Evolutionary conservation across 2,329 filamentous ascomycete species (phyloP).

Genomic region (Chaetomiaceae sp.): DNA sequence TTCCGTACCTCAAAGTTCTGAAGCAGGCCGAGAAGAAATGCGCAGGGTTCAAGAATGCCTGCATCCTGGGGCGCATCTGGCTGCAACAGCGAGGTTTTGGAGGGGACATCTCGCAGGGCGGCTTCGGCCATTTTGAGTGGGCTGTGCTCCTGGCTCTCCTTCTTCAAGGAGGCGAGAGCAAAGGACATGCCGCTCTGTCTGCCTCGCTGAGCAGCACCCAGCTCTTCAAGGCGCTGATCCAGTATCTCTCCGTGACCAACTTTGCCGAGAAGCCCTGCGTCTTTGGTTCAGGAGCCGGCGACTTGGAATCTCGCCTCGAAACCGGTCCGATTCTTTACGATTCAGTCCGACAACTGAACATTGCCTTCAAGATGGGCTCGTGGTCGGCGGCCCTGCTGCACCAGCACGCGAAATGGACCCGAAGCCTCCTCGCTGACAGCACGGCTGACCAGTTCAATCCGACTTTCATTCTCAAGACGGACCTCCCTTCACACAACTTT

Average conservation of each 20-base stretch:
- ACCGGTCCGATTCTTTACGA: slow-evolving; percentile 72
- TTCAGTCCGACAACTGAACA: slow-evolving; percentile 66
- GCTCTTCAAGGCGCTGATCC: slow-evolving; percentile 89
- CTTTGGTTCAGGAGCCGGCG: slow-evolving; percentile 43
- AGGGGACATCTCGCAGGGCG: slow-evolving; percentile 65
- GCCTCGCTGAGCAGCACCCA: slow-evolving; percentile 84
- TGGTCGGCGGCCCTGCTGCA: slow-evolving; percentile 76
- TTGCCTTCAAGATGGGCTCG: slow-evolving; percentile 84
- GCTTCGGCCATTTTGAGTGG: slow-evolving; percentile 94
- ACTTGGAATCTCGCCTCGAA: slow-evolving; percentile 40
- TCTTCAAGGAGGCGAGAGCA: slow-evolving; percentile 69
- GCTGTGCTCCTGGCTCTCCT: slow-evolving; percentile 73
- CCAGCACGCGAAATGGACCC: slow-evolving; percentile 68
- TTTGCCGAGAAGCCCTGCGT: slow-evolving; percentile 62
- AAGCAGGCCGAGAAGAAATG: slow-evolving; percentile 66
- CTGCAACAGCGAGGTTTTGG: slow-evolving; percentile 80
- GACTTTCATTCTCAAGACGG: slow-evolving; percentile 67
- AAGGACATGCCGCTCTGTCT: slow-evolving; percentile 68
- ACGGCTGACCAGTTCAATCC: slow-evolving; percentile 76
- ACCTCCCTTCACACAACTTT: slow-evolving; percentile 51
- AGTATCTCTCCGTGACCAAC: slow-evolving; percentile 74
- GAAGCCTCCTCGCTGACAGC: slow-evolving; percentile 70
- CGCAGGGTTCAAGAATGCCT: slow-evolving; percentile 73
- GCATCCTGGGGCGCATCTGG: slow-evolving; percentile 83
- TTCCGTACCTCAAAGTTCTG: slow-evolving; percentile 71